Conservation (phyloP, 2,329 filamentous ascomycete species). For the Diplodia scrobiculata region DNA sequence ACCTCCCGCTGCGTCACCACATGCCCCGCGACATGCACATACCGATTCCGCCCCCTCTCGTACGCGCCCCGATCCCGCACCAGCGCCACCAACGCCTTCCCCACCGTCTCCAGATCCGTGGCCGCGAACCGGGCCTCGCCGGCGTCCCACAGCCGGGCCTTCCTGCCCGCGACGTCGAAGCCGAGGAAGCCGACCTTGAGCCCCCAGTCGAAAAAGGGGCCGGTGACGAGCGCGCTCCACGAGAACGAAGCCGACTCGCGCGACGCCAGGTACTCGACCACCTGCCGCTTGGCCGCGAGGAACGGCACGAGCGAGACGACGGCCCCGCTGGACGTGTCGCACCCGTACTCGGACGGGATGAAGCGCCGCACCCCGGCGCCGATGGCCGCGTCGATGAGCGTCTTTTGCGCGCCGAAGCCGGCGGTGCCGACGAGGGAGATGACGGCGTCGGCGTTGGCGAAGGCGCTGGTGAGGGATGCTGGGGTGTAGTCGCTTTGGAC, state of each 20-base stretch:
- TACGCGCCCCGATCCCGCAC: conserved; percentile 39
- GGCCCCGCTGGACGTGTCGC: conserved; percentile 44
- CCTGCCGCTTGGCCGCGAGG: conserved; percentile 53
- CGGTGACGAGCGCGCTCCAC: conserved; percentile 62
- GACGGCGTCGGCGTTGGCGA: conserved; percentile 62
- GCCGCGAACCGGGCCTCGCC: conserved; percentile 57
- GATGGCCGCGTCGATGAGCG: conserved; percentile 61
- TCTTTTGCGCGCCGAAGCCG: conserved; percentile 50
- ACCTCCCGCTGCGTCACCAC: conserved; percentile 62
- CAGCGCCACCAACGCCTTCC: conserved; percentile 55
- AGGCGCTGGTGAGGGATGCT: conserved; percentile 53
- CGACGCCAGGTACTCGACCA: conserved; percentile 57
- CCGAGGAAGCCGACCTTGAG: conserved; percentile 56
- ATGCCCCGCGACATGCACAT: conserved; percentile 61
- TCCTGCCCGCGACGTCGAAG: conserved; percentile 54
- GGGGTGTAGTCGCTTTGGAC: conserved; percentile 54
- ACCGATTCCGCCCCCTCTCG: conserved; percentile 50
- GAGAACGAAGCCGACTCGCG: conserved; percentile 47
- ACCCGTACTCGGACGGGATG: conserved; percentile 63
- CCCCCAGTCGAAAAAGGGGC: conserved; percentile 64
- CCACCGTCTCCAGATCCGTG: conserved; percentile 58
- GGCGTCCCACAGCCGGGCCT: conserved; percentile 59
- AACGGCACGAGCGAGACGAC: conserved; percentile 52
- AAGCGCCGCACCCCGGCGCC: conserved; percentile 63
- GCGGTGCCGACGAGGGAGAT: conserved; percentile 52